Evolutionary conservation across 345 rosid species (phyloP).

Genomic region (Atalantia buxifolia): DNA sequence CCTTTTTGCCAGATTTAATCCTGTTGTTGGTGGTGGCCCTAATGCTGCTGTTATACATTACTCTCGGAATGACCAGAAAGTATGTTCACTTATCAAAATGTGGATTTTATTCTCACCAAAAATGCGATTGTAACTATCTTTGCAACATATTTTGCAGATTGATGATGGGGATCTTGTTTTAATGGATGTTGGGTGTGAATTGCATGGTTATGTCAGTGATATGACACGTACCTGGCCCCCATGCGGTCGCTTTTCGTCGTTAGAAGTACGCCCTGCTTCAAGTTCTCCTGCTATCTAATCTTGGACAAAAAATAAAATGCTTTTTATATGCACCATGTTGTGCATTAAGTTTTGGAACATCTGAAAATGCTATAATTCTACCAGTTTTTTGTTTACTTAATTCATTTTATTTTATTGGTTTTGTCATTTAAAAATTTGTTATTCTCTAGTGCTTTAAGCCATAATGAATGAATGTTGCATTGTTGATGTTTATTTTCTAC

Average conservation of each 20-base stretch:
- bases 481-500: constrained; percentile 7
- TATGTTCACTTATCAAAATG: constrained; percentile 30
- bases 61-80: constrained; percentile 89
- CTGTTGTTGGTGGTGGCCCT: constrained; percentile 93
- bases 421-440: not conserved
- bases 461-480: constrained; percentile 2
- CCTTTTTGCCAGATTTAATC: constrained; percentile 60
- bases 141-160: constrained; percentile 44
- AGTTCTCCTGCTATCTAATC: not conserved
- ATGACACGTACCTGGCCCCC: constrained; percentile 98
- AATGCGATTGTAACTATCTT: not conserved
- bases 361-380: not conserved
- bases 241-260: constrained; percentile 68
- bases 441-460: not conserved
- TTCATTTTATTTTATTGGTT: not conserved
- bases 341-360: not conserved
- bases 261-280: constrained; percentile 49
- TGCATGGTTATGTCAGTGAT: constrained; percentile 94
- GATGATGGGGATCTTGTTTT: constrained; percentile 82
- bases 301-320: not conserved
- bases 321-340: not conserved
- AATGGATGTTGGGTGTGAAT: constrained; percentile 97
- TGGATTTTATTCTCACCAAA: not conserved
- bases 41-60: constrained; percentile 93
- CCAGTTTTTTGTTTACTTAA: not conserved